Percentiles rank a stretch among this genome's conserved stretches.
Evolutionary conservation across 2,329 filamentous ascomycete genomes (phyloP).

Genomic region (Nothomitra cinnamomea): DNA sequence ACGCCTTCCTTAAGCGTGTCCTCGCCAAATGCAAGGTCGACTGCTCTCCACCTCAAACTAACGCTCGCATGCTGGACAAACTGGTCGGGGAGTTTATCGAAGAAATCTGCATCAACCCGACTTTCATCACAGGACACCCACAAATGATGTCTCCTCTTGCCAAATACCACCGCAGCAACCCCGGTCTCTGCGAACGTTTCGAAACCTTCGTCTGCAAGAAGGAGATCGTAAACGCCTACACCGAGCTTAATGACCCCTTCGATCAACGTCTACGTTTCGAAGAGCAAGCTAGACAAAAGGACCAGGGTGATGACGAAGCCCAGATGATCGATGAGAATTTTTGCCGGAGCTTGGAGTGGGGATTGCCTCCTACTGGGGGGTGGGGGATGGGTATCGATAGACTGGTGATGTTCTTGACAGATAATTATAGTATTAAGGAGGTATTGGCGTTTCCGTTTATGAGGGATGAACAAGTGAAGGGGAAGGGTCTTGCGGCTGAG

Average conservation of each 20-base stretch:
- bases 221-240: constrained; percentile 94
- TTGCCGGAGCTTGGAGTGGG: constrained; percentile 76
- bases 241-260: constrained; percentile 93
- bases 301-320: constrained; percentile 90
- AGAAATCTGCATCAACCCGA: constrained; percentile 83
- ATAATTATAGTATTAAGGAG: constrained; percentile 93
- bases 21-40: constrained; percentile 84
- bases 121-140: constrained; percentile 72
- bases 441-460: constrained; percentile 95
- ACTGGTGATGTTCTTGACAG: constrained; percentile 85
- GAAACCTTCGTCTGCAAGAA: constrained; percentile 96
- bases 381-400: constrained; percentile 96
- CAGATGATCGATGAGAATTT: constrained; percentile 95
- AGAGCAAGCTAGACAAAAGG: constrained; percentile 92
- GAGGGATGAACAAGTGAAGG: constrained; percentile 56
- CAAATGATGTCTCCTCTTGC: constrained; percentile 89
- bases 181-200: constrained; percentile 88
- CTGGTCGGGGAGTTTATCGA: constrained; percentile 90
- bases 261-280: constrained; percentile 85
- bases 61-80: constrained; percentile 91
- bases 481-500: constrained; percentile 39
- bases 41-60: constrained; percentile 79
- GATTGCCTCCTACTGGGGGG: constrained; percentile 82
- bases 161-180: constrained; percentile 73
- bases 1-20: constrained; percentile 68